Base-by-base conservation (phyloP, 2,329 filamentous ascomycete species). In the Fusarium cicatricum region DNA sequence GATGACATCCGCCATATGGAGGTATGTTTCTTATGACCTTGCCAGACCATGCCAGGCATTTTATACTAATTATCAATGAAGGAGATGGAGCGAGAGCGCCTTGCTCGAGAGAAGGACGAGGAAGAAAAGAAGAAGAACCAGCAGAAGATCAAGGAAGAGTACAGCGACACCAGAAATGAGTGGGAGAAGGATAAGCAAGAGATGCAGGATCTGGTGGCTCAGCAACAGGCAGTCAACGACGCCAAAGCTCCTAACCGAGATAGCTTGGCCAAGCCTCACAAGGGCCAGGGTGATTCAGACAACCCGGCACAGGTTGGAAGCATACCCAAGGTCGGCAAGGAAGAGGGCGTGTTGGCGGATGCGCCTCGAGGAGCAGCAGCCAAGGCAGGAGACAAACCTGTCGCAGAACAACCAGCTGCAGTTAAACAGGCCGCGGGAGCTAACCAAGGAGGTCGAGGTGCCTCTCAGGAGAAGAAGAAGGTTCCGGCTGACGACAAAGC, bases 1-100 rank as follows among this genome's bases (percentile, higher is more conserved):
- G 95, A 99, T 70, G 95, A 99, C 70, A 91, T 98, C 60, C 88
- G 90, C 55, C 95, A 98, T 71, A 99, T 99, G 95, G 94, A 93
- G 80, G 86, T 88, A 74, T 55, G 78, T 70, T 11, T 7, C 4
- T 33, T 19, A 10, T 41, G 3, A 34, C 4, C 10, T 31, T 31
- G 9, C 5, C 10, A 38, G 4, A 11, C 14, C 19, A 12, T 12
- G 12, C 9, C 40, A 19, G 14, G 15, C 11, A 7, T 8, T 41
- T 29, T 42, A 36, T 55, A 26, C 49, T 59, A 31, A 67, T 58
- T 67, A 43, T 67, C 16, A 14, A 37, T 3, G 7, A 62, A 93
- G 85, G 92, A 97, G 77, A 97, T 98, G 94, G 94, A 98, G 72
- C 82, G 88, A 62, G 93, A 98, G 72, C 87, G 90, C 50, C 83